phyloP scores from a whole-genome alignment of 2,329 filamentous ascomycete genomes.

The Sporothrix variecibatus region DNA sequence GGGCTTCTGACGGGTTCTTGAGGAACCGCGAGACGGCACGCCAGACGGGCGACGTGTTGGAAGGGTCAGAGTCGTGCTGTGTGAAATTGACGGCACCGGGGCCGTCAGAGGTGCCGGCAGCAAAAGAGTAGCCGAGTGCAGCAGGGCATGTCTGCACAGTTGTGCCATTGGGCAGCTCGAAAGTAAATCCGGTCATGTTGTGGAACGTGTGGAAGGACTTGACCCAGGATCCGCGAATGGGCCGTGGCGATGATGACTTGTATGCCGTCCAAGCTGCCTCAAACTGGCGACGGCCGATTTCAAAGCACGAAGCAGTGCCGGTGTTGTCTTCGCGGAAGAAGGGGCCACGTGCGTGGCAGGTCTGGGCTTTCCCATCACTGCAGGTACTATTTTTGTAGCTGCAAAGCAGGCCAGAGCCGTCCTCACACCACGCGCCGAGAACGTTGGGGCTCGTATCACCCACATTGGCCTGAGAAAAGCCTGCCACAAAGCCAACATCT shows the following conservation, averaged over 20 bases:
- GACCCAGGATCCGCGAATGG: slow-evolving; percentile 65
- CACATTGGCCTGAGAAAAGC: slow-evolving; percentile 89
- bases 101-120: slow-evolving; percentile 85
- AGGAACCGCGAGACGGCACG: slow-evolving; percentile 70
- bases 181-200: slow-evolving; percentile 73
- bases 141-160: slow-evolving; percentile 76
- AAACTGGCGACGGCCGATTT: slow-evolving; percentile 71
- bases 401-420: slow-evolving; percentile 70
- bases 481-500: slow-evolving; percentile 74
- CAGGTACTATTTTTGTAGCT: slow-evolving; percentile 80
- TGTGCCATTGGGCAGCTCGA: slow-evolving; percentile 71
- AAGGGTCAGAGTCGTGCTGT: slow-evolving; percentile 75
- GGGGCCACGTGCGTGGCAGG: slow-evolving; percentile 72
- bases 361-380: slow-evolving; percentile 62
- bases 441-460: slow-evolving; percentile 91
- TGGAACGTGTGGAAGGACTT: slow-evolving; percentile 79
- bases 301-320: slow-evolving; percentile 73
- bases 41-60: slow-evolving; percentile 72
- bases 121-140: slow-evolving; percentile 85
- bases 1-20: slow-evolving; percentile 67
- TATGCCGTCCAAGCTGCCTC: slow-evolving; percentile 53
- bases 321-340: slow-evolving; percentile 66
- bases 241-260: slow-evolving; percentile 55
- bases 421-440: slow-evolving; percentile 84
- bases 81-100: slow-evolving; percentile 90